Conservation (phyloP, 805 yeast species). For the Yarrowia sp. region DNA sequence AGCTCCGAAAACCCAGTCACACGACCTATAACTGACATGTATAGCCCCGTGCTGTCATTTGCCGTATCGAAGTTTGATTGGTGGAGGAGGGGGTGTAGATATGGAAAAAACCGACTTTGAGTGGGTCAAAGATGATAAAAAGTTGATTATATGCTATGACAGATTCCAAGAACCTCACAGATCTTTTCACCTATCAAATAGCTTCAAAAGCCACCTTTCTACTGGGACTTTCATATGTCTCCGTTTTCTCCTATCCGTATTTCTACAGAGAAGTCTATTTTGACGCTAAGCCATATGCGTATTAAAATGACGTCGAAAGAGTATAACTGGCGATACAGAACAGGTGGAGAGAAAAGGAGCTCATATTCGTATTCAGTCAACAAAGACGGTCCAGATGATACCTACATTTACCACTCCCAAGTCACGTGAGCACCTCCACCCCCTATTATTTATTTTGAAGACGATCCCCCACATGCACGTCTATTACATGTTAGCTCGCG, state of each 20-base stretch:
- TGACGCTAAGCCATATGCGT: conserved; percentile 27
- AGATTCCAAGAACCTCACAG: no score
- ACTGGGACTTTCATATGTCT: not conserved
- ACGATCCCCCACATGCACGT: conserved; percentile 24
- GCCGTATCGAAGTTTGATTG: not conserved
- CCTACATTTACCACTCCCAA: no score
- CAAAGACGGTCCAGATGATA: no score
- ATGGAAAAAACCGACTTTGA: no score
- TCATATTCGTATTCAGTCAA: not conserved
- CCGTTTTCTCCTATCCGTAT: conserved; percentile 19
- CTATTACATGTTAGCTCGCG: conserved; percentile 2
- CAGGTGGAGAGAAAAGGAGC: not conserved
- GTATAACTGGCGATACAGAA: not conserved
- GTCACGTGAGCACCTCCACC: conserved; percentile 3
- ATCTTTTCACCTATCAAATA: no score
- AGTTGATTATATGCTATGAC: no score
- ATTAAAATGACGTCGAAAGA: not conserved
- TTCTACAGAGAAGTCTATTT: not conserved
- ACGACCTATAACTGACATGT: conserved; percentile 26
- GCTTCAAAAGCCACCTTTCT: not conserved
- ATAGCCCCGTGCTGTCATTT: not conserved
- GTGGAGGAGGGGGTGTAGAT: no score
- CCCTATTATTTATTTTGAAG: conserved; percentile 5
- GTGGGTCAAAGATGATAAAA: no score
- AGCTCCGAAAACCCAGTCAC: not conserved